Conservation (phyloP, 257 asterid genomes). For the Lantana camara region DNA sequence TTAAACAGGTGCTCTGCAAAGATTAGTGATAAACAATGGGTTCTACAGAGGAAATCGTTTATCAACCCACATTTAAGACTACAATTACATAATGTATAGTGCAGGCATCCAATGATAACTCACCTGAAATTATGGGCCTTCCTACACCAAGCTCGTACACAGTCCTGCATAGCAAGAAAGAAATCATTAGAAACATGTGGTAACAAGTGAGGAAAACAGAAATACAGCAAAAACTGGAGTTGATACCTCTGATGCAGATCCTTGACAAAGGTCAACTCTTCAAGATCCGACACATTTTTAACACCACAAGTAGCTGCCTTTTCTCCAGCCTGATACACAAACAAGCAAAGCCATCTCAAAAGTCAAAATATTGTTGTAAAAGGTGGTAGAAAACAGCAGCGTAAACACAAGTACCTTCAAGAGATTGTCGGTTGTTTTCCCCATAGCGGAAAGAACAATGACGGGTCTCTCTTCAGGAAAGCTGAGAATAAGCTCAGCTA, state of each 20-base stretch:
- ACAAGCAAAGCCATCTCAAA: neutral
- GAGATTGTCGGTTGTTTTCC: conserved; percentile 79
- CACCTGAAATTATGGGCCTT: conserved; percentile 58
- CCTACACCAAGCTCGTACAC: conserved; percentile 76
- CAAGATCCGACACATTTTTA: conserved; percentile 64
- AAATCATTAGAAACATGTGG: conserved; percentile 8
- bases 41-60: conserved; percentile 9
- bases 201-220: neutral
- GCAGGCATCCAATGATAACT: conserved; percentile 30
- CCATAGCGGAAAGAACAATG: conserved; percentile 90
- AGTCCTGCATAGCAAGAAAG: conserved; percentile 53
- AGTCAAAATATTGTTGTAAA: neutral
- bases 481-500: conserved; percentile 67
- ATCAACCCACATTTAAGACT: conserved; percentile 19
- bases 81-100: neutral
- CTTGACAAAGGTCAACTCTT: conserved; percentile 63
- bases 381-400: neutral
- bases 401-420: conserved; percentile 38
- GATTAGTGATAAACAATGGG: conserved; percentile 6
- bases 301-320: conserved; percentile 83
- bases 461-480: conserved; percentile 84
- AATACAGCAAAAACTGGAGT: conserved; percentile 5
- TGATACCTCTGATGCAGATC: conserved; percentile 71
- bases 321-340: conserved; percentile 75
- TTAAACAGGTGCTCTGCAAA: conserved; percentile 60